These are phyloP conservation scores for Teratosphaeria pseudoeucalypti DNA, from an alignment of 2,329 filamentous ascomycete genomes.

Conservation along the genomic window DNA sequence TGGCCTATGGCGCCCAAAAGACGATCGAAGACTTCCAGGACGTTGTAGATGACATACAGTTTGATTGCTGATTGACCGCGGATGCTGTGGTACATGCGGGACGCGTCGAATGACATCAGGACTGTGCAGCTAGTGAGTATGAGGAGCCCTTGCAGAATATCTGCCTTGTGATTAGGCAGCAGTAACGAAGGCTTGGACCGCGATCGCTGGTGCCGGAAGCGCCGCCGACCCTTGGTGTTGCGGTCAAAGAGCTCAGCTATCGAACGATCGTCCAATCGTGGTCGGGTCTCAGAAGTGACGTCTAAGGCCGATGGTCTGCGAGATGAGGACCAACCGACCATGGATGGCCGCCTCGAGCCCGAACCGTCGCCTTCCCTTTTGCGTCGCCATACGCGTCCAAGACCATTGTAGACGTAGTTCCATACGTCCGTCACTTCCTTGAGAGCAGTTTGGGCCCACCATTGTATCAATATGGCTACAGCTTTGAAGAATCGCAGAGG, in stretches of 20 bases:
- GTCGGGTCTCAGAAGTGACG: neutral
- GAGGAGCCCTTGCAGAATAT: slow-evolving; percentile 80
- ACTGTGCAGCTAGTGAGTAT: slow-evolving; percentile 78
- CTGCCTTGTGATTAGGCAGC: slow-evolving; percentile 84
- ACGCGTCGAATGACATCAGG: slow-evolving; percentile 85
- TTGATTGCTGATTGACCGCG: slow-evolving; percentile 95
- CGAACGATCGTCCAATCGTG: slow-evolving; percentile 5
- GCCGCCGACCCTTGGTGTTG: slow-evolving; percentile 15
- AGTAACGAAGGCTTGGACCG: slow-evolving; percentile 79
- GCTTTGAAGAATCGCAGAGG: slow-evolving; percentile 82
- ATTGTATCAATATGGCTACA: slow-evolving; percentile 61
- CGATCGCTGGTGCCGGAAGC: slow-evolving; percentile 56
- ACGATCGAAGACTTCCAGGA: slow-evolving; percentile 84
- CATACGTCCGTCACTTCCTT: slow-evolving; percentile 64
- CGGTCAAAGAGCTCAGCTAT: slow-evolving; percentile 6
- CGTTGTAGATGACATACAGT: slow-evolving; percentile 97
- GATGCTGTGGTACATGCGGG: slow-evolving; percentile 96
- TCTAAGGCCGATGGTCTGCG: slow-evolving; percentile 1
- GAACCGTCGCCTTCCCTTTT: slow-evolving; percentile 3
- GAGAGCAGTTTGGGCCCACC: slow-evolving; percentile 63
- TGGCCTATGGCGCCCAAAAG: slow-evolving; percentile 86
- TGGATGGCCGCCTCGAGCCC: slow-evolving; percentile 5
- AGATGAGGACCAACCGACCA: slow-evolving; percentile 7
- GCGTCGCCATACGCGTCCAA: slow-evolving; percentile 66
- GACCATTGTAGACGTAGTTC: slow-evolving; percentile 67